Evolutionary conservation across 2,329 filamentous ascomycete genomes (phyloP), one percentile per base, ranked within the genome.

Genomic region (Nothopassalora personata): DNA sequence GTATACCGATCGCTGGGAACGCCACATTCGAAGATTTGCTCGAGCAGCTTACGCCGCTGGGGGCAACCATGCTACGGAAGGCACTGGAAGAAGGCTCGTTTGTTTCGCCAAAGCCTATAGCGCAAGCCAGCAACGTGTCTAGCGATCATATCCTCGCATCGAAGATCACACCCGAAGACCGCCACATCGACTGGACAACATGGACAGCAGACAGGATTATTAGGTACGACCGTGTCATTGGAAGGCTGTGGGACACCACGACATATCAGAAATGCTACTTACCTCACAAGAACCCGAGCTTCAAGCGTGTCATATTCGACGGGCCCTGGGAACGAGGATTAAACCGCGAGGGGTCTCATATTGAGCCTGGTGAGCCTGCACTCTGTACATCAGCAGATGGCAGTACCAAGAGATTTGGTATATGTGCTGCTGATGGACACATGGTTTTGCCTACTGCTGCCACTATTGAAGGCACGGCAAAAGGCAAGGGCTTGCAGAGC

Each of bases 111-210:
- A 13, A 58, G 10, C 36, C 50, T 5, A n/a, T 50, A 13, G 51
- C 39, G 6, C 49, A 27, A 11, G 31, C 53, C 33, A 36, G 45
- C 71, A 31, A 62, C 66, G 53, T 66, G 33, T 52, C 68, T 67
- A 15, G 61, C 77, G 18, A 56, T 0, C 30, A 56, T 8, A 72
- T 68, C 6, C 82, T 87, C 67, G 93, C 93, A 1, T 83, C 84
- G 1, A 96, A 96, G 70, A 83, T 96, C 60, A 83, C 75, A 1
- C 82, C 86, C 57, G 74, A 79, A 5, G 85, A 93, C 66, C 76
- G 79, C 1, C 81, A 84, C 59, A 74, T 96, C 7, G 75, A 86
- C 61, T 90, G 87, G 81, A 49, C 64, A 0, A 72, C 68, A 3
- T 84, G 83, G 79, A 75, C 76, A 0, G 75, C 79, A n/a, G 73